Evolutionary conservation across 1,284 basidiomycete genomes (phyloP).

Genomic region (Leucoagaricus sp.): DNA sequence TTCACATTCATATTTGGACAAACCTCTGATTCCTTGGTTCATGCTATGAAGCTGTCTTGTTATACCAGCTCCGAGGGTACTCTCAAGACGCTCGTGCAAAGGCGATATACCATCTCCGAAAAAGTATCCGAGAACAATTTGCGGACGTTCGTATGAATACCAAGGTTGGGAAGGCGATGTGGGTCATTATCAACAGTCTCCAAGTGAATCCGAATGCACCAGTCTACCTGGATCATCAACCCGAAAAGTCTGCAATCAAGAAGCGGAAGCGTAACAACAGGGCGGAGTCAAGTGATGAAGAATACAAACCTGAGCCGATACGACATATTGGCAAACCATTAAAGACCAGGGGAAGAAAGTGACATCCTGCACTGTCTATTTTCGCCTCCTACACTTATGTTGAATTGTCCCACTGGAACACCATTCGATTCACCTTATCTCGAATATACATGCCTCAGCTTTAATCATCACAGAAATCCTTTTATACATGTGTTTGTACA

Average conservation of each 20-base stretch:
- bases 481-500: too few species aligned
- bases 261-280: slow-evolving; percentile 17
- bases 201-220: slow-evolving; percentile 29
- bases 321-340: slow-evolving; percentile 11
- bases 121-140: slow-evolving; percentile 50
- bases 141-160: slow-evolving; percentile 63
- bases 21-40: slow-evolving; percentile 2
- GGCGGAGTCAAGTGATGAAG: slow-evolving; percentile 2
- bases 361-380: neutral
- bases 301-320: slow-evolving; percentile 11
- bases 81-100: slow-evolving; percentile 44
- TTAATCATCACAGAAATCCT: neutral
- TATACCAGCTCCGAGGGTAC: slow-evolving; percentile 50
- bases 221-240: slow-evolving; percentile 7
- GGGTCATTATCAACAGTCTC: slow-evolving; percentile 51
- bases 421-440: neutral
- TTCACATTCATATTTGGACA: slow-evolving; percentile 1
- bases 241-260: neutral
- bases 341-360: slow-evolving; percentile 12
- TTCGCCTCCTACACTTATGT: neutral
- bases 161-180: slow-evolving; percentile 52
- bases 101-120: slow-evolving; percentile 55
- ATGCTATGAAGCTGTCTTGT: slow-evolving; percentile 49
- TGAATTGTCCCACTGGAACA: neutral
- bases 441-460: neutral